These are phyloP conservation scores for Xylaria grammica DNA, from an alignment of 495 filamentous ascomycete species.

Conservation along the genomic window DNA sequence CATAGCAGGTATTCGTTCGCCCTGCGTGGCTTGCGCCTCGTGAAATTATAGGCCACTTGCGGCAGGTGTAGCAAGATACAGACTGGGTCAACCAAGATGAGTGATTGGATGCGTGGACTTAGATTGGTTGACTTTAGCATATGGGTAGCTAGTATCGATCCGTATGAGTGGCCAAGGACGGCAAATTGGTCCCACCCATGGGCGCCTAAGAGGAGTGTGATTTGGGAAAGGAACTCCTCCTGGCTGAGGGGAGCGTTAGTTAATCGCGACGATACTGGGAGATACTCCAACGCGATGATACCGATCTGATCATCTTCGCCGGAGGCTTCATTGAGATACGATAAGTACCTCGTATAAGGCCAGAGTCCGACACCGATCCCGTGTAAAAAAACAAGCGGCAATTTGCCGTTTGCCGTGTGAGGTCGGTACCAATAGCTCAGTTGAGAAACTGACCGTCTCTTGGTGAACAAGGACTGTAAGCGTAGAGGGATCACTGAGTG, in stretches of 20 bases:
- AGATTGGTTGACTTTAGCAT: slow-evolving; percentile 55
- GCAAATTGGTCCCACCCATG: slow-evolving; percentile 58
- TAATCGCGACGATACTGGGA: slow-evolving; percentile 67
- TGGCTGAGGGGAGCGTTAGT: slow-evolving; percentile 52
- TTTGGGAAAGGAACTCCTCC: slow-evolving; percentile 54
- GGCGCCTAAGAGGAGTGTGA: slow-evolving; percentile 55
- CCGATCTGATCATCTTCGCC: slow-evolving; percentile 56
- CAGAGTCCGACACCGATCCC: slow-evolving; percentile 74
- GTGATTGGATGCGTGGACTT: slow-evolving; percentile 47
- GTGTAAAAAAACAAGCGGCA: slow-evolving; percentile 69
- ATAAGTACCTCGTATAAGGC: slow-evolving; percentile 63
- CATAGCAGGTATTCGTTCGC: slow-evolving; percentile 71
- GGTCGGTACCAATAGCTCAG: slow-evolving; percentile 69
- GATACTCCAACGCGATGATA: slow-evolving; percentile 67
- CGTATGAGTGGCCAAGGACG: slow-evolving; percentile 66
- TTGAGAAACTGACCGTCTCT: slow-evolving; percentile 51
- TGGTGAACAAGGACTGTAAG: slow-evolving; percentile 46
- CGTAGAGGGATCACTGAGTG: slow-evolving; percentile 64
- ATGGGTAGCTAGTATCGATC: slow-evolving; percentile 65
- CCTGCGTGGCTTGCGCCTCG: slow-evolving; percentile 52
- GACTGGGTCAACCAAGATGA: slow-evolving; percentile 70
- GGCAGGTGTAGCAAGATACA: slow-evolving; percentile 68
- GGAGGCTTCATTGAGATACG: slow-evolving; percentile 46
- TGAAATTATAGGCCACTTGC: slow-evolving; percentile 76
- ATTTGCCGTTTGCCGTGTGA: slow-evolving; percentile 57